Conservation (phyloP, 129 eudicot genomes). For the Artemisia tridentata region DNA sequence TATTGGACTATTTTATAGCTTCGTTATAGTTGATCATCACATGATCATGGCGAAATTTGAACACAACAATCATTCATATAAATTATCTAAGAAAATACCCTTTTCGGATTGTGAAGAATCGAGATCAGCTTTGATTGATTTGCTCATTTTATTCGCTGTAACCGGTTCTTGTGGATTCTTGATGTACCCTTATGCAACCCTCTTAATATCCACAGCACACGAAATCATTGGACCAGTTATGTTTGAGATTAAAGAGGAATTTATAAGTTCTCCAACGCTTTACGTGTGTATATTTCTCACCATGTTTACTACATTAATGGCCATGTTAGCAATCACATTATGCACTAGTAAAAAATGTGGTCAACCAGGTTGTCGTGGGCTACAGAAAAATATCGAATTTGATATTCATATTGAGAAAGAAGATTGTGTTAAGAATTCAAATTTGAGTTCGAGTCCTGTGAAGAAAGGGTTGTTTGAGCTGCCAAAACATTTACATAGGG, state of each 20-base stretch:
- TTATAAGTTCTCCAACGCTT: constrained; percentile 45
- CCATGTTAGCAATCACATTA: constrained; percentile 37
- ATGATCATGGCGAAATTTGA: constrained; percentile 51
- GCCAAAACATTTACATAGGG: constrained; percentile 57
- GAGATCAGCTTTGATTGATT: constrained; percentile 62
- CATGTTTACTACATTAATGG: constrained; percentile 33
- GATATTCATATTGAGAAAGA: constrained; percentile 82
- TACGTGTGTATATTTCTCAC: constrained; percentile 53
- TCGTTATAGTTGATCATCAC: constrained; percentile 40
- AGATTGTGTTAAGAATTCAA: constrained; percentile 42
- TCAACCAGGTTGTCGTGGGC: constrained; percentile 55
- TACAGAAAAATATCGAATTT: constrained; percentile 77
- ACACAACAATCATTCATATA: constrained; percentile 8
- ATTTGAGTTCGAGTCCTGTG: constrained; percentile 38
- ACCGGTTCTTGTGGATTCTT: constrained; percentile 62
- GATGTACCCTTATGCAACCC: constrained; percentile 44
- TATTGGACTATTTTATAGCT: constrained; percentile 15
- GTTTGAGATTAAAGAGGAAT: constrained; percentile 39
- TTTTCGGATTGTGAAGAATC: constrained; percentile 60
- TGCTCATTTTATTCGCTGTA: constrained; percentile 63
- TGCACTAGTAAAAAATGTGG: constrained; percentile 49
- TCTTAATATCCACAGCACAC: constrained; percentile 20
- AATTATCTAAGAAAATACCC: constrained; percentile 21
- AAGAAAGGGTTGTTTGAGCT: constrained; percentile 76
- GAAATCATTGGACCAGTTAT: constrained; percentile 33